Evolutionary conservation across 2,329 filamentous ascomycete genomes (phyloP), one percentile per base, ranked within the genome.

Genomic region (Aspergillus awamori): DNA sequence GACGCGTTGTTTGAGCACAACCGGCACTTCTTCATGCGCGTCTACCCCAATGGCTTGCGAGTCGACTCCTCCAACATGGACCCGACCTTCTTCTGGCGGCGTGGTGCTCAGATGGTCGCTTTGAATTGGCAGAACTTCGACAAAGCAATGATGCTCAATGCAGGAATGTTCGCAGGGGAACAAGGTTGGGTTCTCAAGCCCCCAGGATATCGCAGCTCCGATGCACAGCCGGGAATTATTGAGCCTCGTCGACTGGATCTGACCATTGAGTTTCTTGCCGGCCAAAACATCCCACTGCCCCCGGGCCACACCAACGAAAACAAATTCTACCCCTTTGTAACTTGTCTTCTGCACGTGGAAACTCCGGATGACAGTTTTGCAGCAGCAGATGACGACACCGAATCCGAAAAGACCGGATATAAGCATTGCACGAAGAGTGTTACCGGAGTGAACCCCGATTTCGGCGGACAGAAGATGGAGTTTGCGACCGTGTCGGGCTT

Each of bases 41-140:
- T 92, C 0, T 97, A 96, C 70, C 94, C 93, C 0, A 92, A 90
- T 38, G 92, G 91, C 1, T 83, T 93, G 60, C 87, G 93, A 6
- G 87, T 97, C 56, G 84, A 86, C 62, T 96, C 92, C 0, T 95
- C 91, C 1, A 98, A 97, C 72, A 82, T 96, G 11, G 92, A 97
- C 67, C 93, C 94, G 4, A 86, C 87, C 0, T 83, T 89, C 3
- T 95, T 93, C 76, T 97, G 93, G 93, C 85, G 92, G 33, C 89
- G 91, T 65, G 93, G 93, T 13, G 89, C 96, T 3, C 93, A 97
- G 76, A 89, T 97, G 68, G 92, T 96, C 1, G 93, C 93, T 0
- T 81, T 98, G 63, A 97, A 97, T 78, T 98, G 93, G 92, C 93
- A 98, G 76, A 89, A 88, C 63, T 88, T 90, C 76, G 93, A 97